These are phyloP conservation scores for Plantago coronopus DNA, from an alignment of 305 asterid species.

Conservation along the genomic window DNA sequence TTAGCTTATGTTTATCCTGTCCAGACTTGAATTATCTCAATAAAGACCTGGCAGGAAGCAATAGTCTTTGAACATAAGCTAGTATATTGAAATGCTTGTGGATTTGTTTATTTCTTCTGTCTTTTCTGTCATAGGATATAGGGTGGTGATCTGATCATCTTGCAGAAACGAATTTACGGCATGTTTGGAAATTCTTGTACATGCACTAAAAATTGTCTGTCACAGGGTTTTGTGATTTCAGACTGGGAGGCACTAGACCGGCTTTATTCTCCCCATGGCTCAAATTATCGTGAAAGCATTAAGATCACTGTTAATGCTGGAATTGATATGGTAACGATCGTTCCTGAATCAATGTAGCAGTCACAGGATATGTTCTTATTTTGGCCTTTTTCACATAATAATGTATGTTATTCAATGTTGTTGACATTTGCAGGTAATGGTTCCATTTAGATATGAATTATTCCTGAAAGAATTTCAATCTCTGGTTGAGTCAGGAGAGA, in stretches of 20 bases:
- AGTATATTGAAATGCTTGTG: neutral
- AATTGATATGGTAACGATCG: constrained; percentile 59
- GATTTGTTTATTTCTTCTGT: neutral
- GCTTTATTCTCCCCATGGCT: constrained; percentile 53
- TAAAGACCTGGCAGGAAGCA: neutral
- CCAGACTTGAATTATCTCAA: neutral
- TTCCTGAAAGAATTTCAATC: constrained; percentile 67
- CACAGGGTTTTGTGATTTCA: constrained; percentile 77
- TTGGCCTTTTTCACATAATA: constrained; percentile 8
- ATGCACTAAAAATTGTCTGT: constrained; percentile 22
- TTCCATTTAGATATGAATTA: constrained; percentile 81
- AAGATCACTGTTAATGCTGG: constrained; percentile 54
- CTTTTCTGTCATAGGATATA: neutral
- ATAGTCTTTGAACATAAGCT: too few species aligned
- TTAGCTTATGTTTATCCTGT: neutral
- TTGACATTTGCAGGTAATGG: constrained; percentile 73
- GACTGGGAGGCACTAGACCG: constrained; percentile 75
- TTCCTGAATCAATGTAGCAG: constrained; percentile 12
- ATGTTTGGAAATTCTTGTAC: neutral
- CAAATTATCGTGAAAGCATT: constrained; percentile 52
- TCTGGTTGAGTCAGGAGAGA: constrained; percentile 77
- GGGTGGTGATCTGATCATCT: neutral
- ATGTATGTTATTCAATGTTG: constrained; percentile 14
- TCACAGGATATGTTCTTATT: constrained; percentile 1
- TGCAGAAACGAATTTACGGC: neutral